phyloP scores from a whole-genome alignment of 2,329 filamentous ascomycete species.

The Lecanosticta acicola region DNA sequence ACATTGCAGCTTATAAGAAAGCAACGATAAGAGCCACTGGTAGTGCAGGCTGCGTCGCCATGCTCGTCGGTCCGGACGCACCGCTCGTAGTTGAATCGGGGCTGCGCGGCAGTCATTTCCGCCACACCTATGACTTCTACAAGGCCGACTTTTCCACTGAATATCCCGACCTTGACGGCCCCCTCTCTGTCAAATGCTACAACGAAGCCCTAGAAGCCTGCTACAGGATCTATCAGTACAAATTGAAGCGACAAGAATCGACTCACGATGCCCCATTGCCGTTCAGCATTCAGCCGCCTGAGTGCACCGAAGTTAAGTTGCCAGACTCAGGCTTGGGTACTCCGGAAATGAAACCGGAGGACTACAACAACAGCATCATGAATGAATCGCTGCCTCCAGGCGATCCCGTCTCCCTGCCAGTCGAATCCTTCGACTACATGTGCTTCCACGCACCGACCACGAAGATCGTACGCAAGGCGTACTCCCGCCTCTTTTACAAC shows the following conservation, averaged over 20 bases:
- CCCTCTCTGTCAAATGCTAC: conserved; percentile 51
- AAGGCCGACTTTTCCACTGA: conserved; percentile 51
- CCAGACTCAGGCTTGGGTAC: too few relatives aligned
- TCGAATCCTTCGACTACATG: conserved; percentile 55
- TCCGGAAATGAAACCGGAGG: too few relatives aligned
- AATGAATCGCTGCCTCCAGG: too few relatives aligned
- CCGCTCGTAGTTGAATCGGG: conserved; percentile 47
- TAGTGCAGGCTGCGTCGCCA: conserved; percentile 50
- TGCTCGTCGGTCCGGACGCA: conserved; percentile 49
- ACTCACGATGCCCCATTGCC: too few relatives aligned
- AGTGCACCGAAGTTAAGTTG: too few relatives aligned
- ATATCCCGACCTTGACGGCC: conserved; percentile 50
- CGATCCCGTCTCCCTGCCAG: too few relatives aligned
- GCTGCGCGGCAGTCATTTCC: conserved; percentile 47
- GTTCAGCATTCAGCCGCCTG: too few relatives aligned
- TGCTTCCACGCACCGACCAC: conserved; percentile 51
- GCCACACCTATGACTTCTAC: conserved; percentile 51
- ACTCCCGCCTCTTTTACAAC: conserved; percentile 49
- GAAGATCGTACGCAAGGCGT: conserved; percentile 51
- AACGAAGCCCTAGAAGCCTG: conserved; percentile 48
- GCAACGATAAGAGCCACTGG: conserved; percentile 49
- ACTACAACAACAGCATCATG: too few relatives aligned
- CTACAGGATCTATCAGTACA: conserved; percentile 53
- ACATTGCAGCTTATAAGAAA: conserved; percentile 53
- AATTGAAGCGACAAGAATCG: too few relatives aligned